Evolutionary conservation across 768 basidiomycete genomes (phyloP), one percentile per base, ranked within the genome.

Genomic region (Tremella mesenterica): DNA sequence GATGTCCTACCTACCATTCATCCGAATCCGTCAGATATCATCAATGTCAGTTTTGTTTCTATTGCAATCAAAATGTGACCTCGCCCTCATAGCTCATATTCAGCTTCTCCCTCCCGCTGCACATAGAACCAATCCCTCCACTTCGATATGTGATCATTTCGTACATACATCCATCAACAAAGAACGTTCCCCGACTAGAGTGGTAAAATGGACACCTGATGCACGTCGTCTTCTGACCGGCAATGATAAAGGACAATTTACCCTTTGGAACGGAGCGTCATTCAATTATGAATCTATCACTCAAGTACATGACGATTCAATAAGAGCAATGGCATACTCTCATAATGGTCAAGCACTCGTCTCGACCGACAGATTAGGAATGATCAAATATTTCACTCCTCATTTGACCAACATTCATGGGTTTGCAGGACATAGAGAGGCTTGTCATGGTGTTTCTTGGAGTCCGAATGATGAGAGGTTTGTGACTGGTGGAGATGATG

Each of bases 271-370:
- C 61, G 93, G 93, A 25, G 79, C 93, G 21, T 96, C 95, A 0
- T 99, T 97, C 82, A 99, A 97, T 76, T 99, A 97, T 68, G 95
- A 99, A 74, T 95, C 93, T 0, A 96, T 99, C 61, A 81, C 97
- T n/a, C 93, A 96, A 75, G 93, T 92, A 0, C 95, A 99, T 74
- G 95, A 99, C 68, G 84, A 85, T 1, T 86, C 90, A 33, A 87
- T 99, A 52, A 89, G 92, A 33, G 80, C 89, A 0, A 81, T 96
- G 71, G 76, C 81, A 14, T 99, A 92, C 74, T 88, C 88, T 0
- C 89, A 95, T 63, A 87, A 88, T 0, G 95, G 93, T n/a, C 79
- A 84, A 14, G 96, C 88, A 74, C 81, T 99, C 46, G 85, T 87
- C 16, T 93, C 90, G 16, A 83, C 88, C 25, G 95, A 99, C 77